Percentiles rank a stretch among this genome's conserved stretches.
phyloP scores from a whole-genome alignment of 2,329 filamentous ascomycete species.

The Exserohilum rostratum region DNA sequence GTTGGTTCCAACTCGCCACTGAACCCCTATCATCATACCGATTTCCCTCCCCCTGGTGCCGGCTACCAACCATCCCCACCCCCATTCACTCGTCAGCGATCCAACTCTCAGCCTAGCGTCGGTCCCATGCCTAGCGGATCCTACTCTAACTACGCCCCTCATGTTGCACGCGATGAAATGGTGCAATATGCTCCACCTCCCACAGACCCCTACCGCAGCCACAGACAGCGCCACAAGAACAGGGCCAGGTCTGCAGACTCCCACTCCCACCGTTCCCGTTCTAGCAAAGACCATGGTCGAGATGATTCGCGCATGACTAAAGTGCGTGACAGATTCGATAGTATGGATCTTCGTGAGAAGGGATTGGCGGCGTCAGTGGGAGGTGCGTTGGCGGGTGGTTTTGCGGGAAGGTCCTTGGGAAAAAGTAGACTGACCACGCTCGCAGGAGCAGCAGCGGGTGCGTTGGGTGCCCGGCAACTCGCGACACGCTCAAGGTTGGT shows the following conservation, averaged over 20 bases:
- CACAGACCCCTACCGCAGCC: constrained; percentile 32
- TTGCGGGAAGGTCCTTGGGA: constrained; percentile 41
- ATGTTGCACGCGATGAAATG: constrained; percentile 24
- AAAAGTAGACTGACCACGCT: constrained; percentile 46
- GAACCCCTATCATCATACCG: constrained; percentile 40
- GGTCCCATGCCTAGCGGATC: constrained; percentile 21
- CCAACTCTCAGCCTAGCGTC: constrained; percentile 43
- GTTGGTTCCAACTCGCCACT: constrained; percentile 32
- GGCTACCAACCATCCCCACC: constrained; percentile 38
- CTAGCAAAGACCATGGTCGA: constrained; percentile 41
- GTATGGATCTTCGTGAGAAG: constrained; percentile 41
- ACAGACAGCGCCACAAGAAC: constrained; percentile 32
- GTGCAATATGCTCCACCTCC: constrained; percentile 31
- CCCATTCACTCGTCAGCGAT: constrained; percentile 43
- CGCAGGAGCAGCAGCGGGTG: constrained; percentile 47
- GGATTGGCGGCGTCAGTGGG: constrained; percentile 44
- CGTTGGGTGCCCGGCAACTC: constrained; percentile 37
- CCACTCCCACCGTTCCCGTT: constrained; percentile 34
- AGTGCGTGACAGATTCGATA: constrained; percentile 46
- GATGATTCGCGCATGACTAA: constrained; percentile 37
- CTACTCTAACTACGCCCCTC: constrained; percentile 23
- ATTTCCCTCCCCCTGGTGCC: constrained; percentile 30
- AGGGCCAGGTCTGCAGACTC: constrained; percentile 47
- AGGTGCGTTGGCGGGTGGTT: constrained; percentile 49
- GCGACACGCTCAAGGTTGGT: constrained; percentile 25